Percentiles rank a stretch among this genome's conserved stretches.
These are phyloP conservation scores for Triangularia setosa DNA, from an alignment of 2,329 filamentous ascomycete species.

Conservation along the genomic window DNA sequence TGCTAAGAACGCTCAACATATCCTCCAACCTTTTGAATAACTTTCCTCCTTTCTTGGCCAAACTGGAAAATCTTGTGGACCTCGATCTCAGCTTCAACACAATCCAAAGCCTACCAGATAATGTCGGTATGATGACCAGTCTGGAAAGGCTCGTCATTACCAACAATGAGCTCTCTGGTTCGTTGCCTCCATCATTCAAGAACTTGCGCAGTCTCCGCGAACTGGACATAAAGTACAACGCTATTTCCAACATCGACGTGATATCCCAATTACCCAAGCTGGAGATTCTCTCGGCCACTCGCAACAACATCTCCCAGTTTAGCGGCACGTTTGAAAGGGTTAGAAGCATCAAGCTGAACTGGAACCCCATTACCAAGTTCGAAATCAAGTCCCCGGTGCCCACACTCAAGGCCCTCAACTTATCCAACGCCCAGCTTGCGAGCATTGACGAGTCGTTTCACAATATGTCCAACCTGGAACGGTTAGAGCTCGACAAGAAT, in stretches of 20 bases:
- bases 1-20: conserved; percentile 79
- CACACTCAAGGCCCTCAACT: conserved; percentile 78
- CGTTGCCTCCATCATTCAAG: conserved; percentile 68
- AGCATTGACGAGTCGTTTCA: conserved; percentile 86
- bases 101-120: conserved; percentile 71
- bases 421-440: conserved; percentile 87
- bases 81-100: conserved; percentile 96
- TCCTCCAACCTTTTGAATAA: conserved; percentile 87
- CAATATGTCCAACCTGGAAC: conserved; percentile 81
- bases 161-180: conserved; percentile 80
- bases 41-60: conserved; percentile 82
- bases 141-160: conserved; percentile 91
- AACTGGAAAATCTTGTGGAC: conserved; percentile 79
- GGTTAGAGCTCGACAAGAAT: conserved; percentile 87
- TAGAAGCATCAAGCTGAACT: conserved; percentile 81
- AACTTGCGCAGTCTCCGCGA: conserved; percentile 78
- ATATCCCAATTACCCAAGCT: conserved; percentile 79
- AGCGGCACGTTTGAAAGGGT: conserved; percentile 83
- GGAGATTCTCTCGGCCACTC: conserved; percentile 83
- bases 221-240: conserved; percentile 91
- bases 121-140: conserved; percentile 72
- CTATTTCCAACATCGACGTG: conserved; percentile 81
- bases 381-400: conserved; percentile 73
- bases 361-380: conserved; percentile 93
- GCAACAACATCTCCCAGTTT: conserved; percentile 89